Evolutionary conservation across 805 yeast species (phyloP), one percentile per base, ranked within the genome.

Genomic region (Lachancea dasiensis): DNA sequence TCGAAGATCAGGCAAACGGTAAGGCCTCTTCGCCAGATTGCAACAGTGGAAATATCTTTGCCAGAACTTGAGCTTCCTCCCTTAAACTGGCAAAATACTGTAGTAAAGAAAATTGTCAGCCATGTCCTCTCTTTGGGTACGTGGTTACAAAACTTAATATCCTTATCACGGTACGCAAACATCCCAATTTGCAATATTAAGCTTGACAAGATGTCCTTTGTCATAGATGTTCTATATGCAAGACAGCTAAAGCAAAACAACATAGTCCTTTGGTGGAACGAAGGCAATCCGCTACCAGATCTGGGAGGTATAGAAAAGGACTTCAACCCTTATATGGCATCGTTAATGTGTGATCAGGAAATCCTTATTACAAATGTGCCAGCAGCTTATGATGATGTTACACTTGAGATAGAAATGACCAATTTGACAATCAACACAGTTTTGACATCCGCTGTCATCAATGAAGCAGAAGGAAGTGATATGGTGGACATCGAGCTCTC

Each of bases 241-340:
- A 69, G 98, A 51, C 69, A 79, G 36, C 68, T 92, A 39, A 67
- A 67, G 14, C 70, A 76, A 32, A 73, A 75, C 33, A 75, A 78
- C 43, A 73, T 84, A 27, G 81, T 90, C 5, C 64, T 94, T 21
- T 92, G 98, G 97, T 92, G 98, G 97, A 84, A 95, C 0, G 75
- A 79, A 3, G 69, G 70, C 13, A 43, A 51, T 14, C 83, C 90
- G 1, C 60, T 72, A 31, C 90, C 96, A 0, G 96, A 86, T 52
- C 80, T 75, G 51, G 97, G 95, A 21, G 95, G 95, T 1, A 54
- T 65, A 29, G 89, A 86, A 56, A 74, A 71, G 49, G 92, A 83
- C 50, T 66, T 64, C 7, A 77, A 77, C 40, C 45, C 65, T 8
- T 55, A 65, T 16, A 46, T 51, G 15, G 50, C 57, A 3, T 49